phyloP scores from a whole-genome alignment of 2,329 filamentous ascomycete species.

The Aureobasidium sp. region DNA sequence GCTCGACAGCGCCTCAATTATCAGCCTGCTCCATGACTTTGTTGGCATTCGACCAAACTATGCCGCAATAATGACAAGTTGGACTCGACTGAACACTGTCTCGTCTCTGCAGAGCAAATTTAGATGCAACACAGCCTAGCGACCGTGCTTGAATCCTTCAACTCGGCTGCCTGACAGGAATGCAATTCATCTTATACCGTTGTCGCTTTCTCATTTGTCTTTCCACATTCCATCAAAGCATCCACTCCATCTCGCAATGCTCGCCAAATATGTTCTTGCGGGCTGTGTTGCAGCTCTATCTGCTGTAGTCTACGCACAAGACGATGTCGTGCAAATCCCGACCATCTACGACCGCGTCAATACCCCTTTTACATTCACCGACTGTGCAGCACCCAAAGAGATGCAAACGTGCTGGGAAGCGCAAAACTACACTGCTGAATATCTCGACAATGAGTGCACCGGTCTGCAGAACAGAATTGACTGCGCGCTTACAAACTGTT shows the following conservation, averaged over 20 bases:
- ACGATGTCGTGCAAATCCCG: not conserved
- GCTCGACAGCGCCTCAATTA: not conserved
- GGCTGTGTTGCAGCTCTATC: not conserved
- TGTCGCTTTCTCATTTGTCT: not conserved
- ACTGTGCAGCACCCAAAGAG: not conserved
- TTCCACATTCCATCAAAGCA: not conserved
- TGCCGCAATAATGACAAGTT: not conserved
- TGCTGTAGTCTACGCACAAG: not conserved
- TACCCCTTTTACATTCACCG: not conserved
- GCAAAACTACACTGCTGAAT: not conserved
- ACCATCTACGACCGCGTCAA: not conserved
- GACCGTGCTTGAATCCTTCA: slow-evolving; percentile 7
- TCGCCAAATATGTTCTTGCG: not conserved
- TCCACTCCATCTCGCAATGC: not conserved
- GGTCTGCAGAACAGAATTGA: not conserved
- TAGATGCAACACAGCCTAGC: not conserved
- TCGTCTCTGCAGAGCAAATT: not conserved
- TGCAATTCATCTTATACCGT: not conserved
- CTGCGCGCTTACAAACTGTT: slow-evolving; percentile 5
- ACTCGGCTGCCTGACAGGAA: not conserved
- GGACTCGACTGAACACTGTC: not conserved
- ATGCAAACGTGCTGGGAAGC: slow-evolving; percentile 7
- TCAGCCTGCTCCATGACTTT: not conserved
- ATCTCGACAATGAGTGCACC: not conserved
- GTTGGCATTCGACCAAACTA: not conserved